A percentile compares a stretch with the other conserved stretches of the same genome.
Conservation (phyloP, 2,329 filamentous ascomycete species). For the Pestalotiopsis sp. region DNA sequence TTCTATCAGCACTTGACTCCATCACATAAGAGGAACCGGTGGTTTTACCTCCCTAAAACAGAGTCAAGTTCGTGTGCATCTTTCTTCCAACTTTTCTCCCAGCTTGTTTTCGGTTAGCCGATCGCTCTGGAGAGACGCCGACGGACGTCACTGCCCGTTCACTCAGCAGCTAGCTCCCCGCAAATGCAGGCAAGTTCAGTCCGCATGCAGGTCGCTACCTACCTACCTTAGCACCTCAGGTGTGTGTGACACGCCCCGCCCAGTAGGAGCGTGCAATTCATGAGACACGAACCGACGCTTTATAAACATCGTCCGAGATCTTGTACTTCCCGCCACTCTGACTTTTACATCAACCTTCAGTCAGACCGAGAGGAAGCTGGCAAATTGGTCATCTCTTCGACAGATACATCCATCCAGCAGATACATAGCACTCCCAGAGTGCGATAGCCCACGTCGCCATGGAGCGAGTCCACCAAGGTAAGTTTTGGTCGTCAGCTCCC, state of each 20-base stretch:
- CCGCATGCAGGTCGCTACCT: neutral
- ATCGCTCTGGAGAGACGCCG: neutral
- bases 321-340: neutral
- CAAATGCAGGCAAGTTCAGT: constrained; percentile 4
- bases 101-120: neutral
- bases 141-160: constrained; percentile 5
- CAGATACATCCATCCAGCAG: neutral
- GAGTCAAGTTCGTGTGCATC: neutral
- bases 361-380: neutral
- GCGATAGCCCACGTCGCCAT: constrained; percentile 17
- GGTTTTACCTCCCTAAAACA: constrained; percentile 7
- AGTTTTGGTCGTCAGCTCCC: constrained; percentile 4
- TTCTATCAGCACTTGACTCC: neutral
- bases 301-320: neutral
- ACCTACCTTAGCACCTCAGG: neutral
- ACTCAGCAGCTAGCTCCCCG: constrained; percentile 3
- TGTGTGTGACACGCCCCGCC: neutral
- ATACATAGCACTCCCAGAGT: neutral
- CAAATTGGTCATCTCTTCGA: neutral
- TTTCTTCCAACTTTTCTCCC: constrained; percentile 8
- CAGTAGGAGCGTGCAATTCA: neutral
- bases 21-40: neutral
- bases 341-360: constrained; percentile 17
- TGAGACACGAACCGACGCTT: constrained; percentile 3
- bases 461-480: constrained; percentile 31